Conservation (phyloP, 1,284 basidiomycete genomes). For the Ganoderma resinaceum region DNA sequence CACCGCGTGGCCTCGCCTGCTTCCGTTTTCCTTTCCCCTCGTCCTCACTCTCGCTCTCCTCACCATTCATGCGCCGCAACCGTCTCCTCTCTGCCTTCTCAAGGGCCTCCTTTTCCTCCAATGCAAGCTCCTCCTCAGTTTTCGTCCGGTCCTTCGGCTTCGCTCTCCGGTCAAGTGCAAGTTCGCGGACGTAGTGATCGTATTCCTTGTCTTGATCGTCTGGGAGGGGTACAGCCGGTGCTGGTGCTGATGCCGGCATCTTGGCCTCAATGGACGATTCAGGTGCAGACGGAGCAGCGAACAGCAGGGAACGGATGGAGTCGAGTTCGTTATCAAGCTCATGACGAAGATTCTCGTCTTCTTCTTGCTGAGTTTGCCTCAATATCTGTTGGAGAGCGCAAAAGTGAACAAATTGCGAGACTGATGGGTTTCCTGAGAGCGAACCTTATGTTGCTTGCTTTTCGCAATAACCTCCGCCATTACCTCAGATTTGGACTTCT, state of each 20-base stretch:
- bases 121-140: constrained; percentile 93
- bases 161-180: constrained; percentile 93
- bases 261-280: neutral
- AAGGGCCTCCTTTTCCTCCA: constrained; percentile 88
- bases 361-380: constrained; percentile 88
- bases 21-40: constrained; percentile 56
- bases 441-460: constrained; percentile 93
- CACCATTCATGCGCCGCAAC: constrained; percentile 87
- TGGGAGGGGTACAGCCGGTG: constrained; percentile 9
- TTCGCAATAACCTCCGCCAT: constrained; percentile 99
- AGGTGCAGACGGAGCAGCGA: constrained; percentile 56
- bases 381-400: constrained; percentile 59
- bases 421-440: neutral
- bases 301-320: constrained; percentile 82
- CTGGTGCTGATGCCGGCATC: constrained; percentile 1
- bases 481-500: constrained; percentile 94
- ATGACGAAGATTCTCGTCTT: constrained; percentile 87
- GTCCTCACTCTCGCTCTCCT: constrained; percentile 71
- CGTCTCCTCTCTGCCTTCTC: constrained; percentile 88
- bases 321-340: constrained; percentile 92
- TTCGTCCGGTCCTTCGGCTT: constrained; percentile 97
- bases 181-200: constrained; percentile 90
- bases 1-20: constrained; percentile 56
- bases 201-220: constrained; percentile 64
- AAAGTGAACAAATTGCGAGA: neutral